These are phyloP conservation scores for Yarrowia sp. DNA, from an alignment of 805 yeast genomes.

Conservation along the genomic window DNA sequence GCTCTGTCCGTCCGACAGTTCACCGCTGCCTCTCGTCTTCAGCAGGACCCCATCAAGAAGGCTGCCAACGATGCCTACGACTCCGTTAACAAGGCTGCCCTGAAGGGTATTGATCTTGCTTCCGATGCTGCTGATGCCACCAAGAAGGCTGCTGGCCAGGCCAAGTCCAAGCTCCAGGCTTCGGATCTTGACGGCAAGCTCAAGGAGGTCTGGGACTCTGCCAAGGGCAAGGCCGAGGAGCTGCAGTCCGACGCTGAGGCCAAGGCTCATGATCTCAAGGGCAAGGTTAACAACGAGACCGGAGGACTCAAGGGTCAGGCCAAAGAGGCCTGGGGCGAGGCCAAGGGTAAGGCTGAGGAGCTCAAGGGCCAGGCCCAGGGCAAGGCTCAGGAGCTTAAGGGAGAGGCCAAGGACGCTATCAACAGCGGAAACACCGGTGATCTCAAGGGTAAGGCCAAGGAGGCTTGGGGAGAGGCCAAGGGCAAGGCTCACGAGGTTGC, in stretches of 20 bases:
- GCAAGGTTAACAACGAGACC: constrained; percentile 3
- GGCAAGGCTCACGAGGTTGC: constrained; percentile 23
- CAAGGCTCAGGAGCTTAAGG: constrained; percentile 13
- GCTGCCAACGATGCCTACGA: constrained; percentile 20
- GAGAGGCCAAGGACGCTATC: constrained; percentile 16
- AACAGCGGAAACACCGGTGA: not conserved
- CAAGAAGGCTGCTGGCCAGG: not conserved
- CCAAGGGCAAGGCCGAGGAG: constrained; percentile 23
- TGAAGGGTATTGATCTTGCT: constrained; percentile 13
- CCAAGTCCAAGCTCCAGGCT: constrained; percentile 1
- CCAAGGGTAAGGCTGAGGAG: constrained; percentile 25
- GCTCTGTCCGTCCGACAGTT: constrained; percentile 6
- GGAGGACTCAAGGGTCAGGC: constrained; percentile 18
- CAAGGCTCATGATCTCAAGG: constrained; percentile 4
- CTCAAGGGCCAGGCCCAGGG: constrained; percentile 11
- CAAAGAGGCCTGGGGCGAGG: constrained; percentile 17
- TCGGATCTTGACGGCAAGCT: not conserved
- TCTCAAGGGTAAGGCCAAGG: constrained; percentile 22
- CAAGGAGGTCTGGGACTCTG: constrained; percentile 22
- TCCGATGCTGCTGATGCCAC: constrained; percentile 14
- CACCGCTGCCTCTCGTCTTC: not conserved
- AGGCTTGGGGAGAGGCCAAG: constrained; percentile 23
- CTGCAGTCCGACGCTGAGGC: not conserved
- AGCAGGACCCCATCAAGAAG: constrained; percentile 9
- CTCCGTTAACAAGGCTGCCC: constrained; percentile 22